Conservation (phyloP, 306 rosid genomes). For the Pachyrhizus erosus region DNA sequence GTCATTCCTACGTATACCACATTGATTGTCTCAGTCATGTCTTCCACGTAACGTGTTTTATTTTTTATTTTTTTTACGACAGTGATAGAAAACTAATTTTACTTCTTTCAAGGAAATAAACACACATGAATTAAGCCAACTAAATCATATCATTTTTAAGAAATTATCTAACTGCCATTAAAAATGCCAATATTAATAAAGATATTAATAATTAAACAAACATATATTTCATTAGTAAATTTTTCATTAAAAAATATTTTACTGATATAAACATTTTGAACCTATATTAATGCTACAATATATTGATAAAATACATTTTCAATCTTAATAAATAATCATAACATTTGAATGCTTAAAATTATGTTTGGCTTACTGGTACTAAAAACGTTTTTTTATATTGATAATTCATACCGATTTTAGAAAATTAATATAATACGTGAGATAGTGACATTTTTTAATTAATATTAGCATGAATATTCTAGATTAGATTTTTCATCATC, state of each 20-base stretch:
- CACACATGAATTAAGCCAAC: background rate
- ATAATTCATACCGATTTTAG: too few species aligned
- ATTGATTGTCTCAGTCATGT: background rate
- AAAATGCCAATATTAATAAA: background rate
- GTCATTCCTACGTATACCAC: background rate
- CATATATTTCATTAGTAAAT: background rate
- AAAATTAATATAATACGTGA: too few species aligned
- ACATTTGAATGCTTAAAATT: background rate
- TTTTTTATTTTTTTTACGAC: background rate
- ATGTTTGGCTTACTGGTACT: background rate
- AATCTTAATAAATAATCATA: background rate
- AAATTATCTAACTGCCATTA: background rate
- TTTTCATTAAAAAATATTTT: background rate
- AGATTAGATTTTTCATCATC: too few species aligned
- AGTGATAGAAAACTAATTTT: background rate
- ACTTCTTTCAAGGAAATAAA: background rate
- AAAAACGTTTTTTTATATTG: too few species aligned
- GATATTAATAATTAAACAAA: background rate
- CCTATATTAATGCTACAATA: background rate
- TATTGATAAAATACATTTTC: background rate
- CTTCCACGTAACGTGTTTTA: background rate
- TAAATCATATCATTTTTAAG: background rate
- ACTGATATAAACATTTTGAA: background rate
- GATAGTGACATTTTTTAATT: too few species aligned
- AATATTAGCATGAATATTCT: too few species aligned